These are phyloP conservation scores for Fusarium mangiferae DNA, from an alignment of 2,329 filamentous ascomycete species.

Conservation along the genomic window DNA sequence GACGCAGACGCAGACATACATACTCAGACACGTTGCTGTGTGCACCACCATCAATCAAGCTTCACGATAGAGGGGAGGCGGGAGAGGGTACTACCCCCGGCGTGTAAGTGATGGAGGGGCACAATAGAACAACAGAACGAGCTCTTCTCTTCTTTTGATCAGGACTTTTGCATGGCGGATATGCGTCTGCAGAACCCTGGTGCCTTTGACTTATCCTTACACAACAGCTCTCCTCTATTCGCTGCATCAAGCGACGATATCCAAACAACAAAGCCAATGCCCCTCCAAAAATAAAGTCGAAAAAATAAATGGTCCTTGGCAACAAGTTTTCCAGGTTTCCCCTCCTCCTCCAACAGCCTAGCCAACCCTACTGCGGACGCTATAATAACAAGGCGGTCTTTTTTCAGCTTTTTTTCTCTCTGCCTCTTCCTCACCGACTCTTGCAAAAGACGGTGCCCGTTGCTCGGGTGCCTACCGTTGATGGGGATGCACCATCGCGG, in stretches of 20 bases:
- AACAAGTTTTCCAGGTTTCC: constrained; percentile 32
- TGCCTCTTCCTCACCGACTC: constrained; percentile 37
- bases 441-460: constrained; percentile 35
- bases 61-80: constrained; percentile 18
- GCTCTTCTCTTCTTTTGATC: constrained; percentile 16
- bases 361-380: constrained; percentile 28
- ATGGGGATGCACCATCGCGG: constrained; percentile 33
- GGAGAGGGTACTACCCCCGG: constrained; percentile 24
- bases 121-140: constrained; percentile 27
- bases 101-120: constrained; percentile 30
- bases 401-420: constrained; percentile 2
- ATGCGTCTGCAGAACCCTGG: constrained; percentile 23
- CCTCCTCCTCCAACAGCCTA: constrained; percentile 35
- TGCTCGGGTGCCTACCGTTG: constrained; percentile 38
- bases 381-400: constrained; percentile 30
- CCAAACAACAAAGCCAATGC: constrained; percentile 25
- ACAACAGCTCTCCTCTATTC: constrained; percentile 32
- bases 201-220: constrained; percentile 34
- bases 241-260: constrained; percentile 34
- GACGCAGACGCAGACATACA: neutral
- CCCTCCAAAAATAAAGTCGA: constrained; percentile 35
- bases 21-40: constrained; percentile 37
- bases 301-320: constrained; percentile 38
- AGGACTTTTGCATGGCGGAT: constrained; percentile 26
- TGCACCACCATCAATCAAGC: constrained; percentile 32